These are phyloP conservation scores for Maudiozyma serrabonitensis DNA, from an alignment of 805 yeast genomes.

Conservation along the genomic window DNA sequence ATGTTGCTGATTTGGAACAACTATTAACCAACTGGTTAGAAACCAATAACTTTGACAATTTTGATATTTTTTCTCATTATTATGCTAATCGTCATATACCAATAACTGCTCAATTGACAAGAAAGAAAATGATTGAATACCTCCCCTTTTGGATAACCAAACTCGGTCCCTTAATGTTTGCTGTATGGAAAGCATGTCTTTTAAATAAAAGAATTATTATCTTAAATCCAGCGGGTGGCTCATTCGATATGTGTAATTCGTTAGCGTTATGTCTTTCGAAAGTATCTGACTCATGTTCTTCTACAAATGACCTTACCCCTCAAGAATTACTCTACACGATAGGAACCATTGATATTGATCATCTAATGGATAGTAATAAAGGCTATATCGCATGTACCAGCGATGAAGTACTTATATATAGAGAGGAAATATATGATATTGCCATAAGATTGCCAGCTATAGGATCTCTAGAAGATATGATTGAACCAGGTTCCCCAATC, in stretches of 20 bases:
- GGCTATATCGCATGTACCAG: conserved; percentile 27
- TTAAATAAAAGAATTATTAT: conserved; percentile 22
- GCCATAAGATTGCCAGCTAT: conserved; percentile 13
- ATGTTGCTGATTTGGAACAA: conserved; percentile 12
- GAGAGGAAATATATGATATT: conserved; percentile 21
- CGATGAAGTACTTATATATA: conserved; percentile 21
- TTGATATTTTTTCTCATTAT: conserved; percentile 8
- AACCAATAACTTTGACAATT: conserved; percentile 1
- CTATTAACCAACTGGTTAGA: conserved; percentile 18
- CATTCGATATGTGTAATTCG: conserved; percentile 22
- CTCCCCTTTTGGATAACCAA: conserved; percentile 18
- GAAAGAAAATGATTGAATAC: conserved; percentile 1
- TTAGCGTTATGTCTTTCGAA: conserved; percentile 20
- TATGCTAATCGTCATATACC: neutral
- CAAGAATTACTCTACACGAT: conserved; percentile 5
- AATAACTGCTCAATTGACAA: neutral
- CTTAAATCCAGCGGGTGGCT: conserved; percentile 19
- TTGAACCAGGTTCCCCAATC: conserved; percentile 2
- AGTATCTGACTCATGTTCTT: conserved; percentile 9
- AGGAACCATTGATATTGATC: conserved; percentile 10
- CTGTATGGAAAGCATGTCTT: conserved; percentile 27
- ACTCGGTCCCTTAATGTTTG: conserved; percentile 28
- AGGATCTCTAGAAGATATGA: conserved; percentile 2
- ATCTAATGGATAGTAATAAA: conserved; percentile 1
- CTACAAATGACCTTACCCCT: neutral